phyloP scores from a whole-genome alignment of 345 rosid species.

The Microcos paniculata region DNA sequence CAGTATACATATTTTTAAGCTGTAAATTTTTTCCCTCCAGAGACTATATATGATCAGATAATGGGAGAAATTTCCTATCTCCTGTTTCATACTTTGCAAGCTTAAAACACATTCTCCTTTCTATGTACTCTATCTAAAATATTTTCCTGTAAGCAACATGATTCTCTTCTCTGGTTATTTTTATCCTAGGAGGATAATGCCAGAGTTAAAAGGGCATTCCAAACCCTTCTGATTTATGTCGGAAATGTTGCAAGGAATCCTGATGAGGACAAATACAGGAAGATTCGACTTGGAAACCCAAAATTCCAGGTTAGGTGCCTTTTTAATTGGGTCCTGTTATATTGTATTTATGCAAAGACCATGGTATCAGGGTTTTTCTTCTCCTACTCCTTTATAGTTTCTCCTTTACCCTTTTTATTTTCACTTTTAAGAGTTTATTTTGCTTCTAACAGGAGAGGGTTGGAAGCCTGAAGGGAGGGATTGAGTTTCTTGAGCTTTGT shows the following conservation, averaged over 20 bases:
- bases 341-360: neutral
- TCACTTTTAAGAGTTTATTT: neutral
- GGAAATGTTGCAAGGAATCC: conserved; percentile 62
- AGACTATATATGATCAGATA: neutral
- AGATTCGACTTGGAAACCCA: conserved; percentile 60
- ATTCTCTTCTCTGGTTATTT: neutral
- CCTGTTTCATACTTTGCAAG: neutral
- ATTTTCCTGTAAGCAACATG: neutral
- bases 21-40: neutral
- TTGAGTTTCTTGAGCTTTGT: conserved; percentile 81
- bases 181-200: conserved; percentile 51
- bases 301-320: conserved; percentile 47
- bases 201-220: conserved; percentile 55
- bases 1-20: neutral
- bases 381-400: too few relatives aligned
- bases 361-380: neutral
- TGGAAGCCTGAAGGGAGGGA: conserved; percentile 54
- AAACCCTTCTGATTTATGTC: conserved; percentile 63
- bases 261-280: conserved; percentile 62
- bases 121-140: neutral
- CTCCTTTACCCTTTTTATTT: neutral
- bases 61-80: neutral
- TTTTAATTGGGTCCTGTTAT: neutral
- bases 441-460: conserved; percentile 51
- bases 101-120: neutral